Conservation (phyloP, 805 yeast species). For the Candida takata region DNA sequence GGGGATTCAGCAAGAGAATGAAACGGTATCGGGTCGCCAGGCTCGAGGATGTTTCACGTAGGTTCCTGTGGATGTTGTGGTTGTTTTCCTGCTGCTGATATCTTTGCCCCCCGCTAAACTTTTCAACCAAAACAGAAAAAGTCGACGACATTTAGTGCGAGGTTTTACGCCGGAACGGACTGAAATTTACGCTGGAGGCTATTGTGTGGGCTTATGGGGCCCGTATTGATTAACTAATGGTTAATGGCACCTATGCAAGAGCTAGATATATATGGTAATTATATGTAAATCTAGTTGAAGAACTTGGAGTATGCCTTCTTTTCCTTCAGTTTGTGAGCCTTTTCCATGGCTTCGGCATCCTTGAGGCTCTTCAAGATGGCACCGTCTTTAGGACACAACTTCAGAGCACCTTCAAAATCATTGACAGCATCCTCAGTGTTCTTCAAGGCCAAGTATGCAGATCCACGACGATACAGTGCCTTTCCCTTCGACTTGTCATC, state of each 20-base stretch:
- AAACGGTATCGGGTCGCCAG: constrained; percentile 1
- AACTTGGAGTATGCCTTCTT: constrained; percentile 70
- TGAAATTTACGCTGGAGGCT: constrained; percentile 8
- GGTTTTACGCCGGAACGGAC: constrained; percentile 7
- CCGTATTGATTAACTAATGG: too few species aligned
- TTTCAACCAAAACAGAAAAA: not conserved
- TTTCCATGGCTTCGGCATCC: constrained; percentile 47
- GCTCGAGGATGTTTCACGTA: not conserved
- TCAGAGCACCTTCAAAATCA: constrained; percentile 59
- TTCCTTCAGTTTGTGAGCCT: constrained; percentile 55
- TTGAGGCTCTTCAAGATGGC: constrained; percentile 60
- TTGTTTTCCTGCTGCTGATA: not conserved
- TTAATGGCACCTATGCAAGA: too few species aligned
- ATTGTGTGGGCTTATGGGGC: too few species aligned
- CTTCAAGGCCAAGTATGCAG: constrained; percentile 55
- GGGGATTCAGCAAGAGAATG: not conserved
- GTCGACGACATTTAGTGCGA: constrained; percentile 5
- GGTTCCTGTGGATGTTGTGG: not conserved
- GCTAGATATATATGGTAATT: too few species aligned
- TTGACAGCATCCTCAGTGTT: constrained; percentile 65
- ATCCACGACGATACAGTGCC: constrained; percentile 82
- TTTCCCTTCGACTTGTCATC: constrained; percentile 71
- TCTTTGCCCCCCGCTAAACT: constrained; percentile 2
- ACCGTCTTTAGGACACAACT: constrained; percentile 60
- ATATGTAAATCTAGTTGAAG: too few species aligned